Base-by-base conservation (phyloP, 129 eudicot species). In the Chrysanthemum seticuspe region DNA sequence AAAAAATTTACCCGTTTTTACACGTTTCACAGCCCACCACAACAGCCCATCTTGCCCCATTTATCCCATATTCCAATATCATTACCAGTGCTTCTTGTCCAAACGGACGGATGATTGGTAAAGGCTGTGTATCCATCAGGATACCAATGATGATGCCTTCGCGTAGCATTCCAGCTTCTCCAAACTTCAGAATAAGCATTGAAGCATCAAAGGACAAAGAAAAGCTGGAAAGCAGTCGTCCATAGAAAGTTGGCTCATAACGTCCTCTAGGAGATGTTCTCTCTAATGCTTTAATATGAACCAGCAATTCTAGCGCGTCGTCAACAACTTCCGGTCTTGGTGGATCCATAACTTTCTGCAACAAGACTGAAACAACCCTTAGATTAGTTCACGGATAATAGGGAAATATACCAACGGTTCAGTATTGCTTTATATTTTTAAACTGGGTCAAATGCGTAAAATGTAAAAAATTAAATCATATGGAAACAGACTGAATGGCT, bases 191-290 rank as follows among this genome's bases (percentile, higher is more conserved):
- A 63, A 93, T 87, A 49, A 93, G 85, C 74, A 87, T 76, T 10
- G 98, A 89, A 53, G 98, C 96, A 84, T 93, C 98, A 68, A 93
- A 90, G 14, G 97, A 93, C 68, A 93, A 66, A 53, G 96, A 80
- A 82, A 89, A 89, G 53, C 98, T 87, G 16, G 95, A 63, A 62
- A 93, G 92, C 86, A 93, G 67, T 72, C 88, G 84, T 53, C 98
- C 98, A 71, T 93, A 87, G 36, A 89, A 90, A 40, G 98, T 87
- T 40, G 98, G 98, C 79, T 93, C 97, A 75, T 77, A 86, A 44
- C 92, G 98, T 14, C 87, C 86, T 81, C 98, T 86, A 4, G 84
- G 79, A 79, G 94, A 81, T 68, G 81, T 31, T 82, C 71, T 93
- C 44, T 88, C 89, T 73, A 93, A 62, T 63, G 98, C 97, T 76